Conservation (phyloP, 2,329 filamentous ascomycete species). For the Pleoardoris graminearum region DNA sequence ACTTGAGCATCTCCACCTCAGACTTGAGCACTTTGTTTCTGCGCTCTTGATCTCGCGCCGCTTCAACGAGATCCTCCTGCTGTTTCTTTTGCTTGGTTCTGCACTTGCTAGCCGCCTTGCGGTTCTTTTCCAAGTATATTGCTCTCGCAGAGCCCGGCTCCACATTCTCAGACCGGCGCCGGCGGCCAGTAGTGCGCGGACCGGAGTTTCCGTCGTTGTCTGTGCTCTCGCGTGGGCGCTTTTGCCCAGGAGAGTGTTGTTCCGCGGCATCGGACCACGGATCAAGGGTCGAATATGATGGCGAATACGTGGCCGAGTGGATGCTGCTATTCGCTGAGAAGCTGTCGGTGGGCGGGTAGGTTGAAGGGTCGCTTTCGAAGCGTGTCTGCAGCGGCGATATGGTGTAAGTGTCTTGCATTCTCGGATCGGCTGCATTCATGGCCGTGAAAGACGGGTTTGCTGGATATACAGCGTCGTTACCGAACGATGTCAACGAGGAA, state of each 20-base stretch:
- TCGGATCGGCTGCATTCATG: not conserved
- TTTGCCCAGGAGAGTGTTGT: not conserved
- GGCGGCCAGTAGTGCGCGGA: conserved; percentile 12
- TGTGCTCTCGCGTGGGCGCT: conserved; percentile 10
- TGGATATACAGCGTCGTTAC: not conserved
- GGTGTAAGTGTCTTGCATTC: not conserved
- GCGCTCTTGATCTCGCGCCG: conserved; percentile 38
- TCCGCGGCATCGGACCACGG: not conserved
- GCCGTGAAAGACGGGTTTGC: conserved; percentile 6
- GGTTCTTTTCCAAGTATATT: conserved; percentile 65
- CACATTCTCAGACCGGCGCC: conserved; percentile 22
- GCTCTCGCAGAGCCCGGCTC: conserved; percentile 34
- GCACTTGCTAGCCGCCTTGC: conserved; percentile 72
- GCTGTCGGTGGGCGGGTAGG: conserved; percentile 4
- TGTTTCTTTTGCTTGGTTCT: conserved; percentile 66
- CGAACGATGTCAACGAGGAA: not conserved
- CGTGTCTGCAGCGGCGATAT: conserved; percentile 14
- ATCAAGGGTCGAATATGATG: not conserved
- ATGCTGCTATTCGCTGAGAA: conserved; percentile 1
- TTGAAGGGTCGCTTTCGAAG: conserved; percentile 10
- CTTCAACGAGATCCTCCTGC: conserved; percentile 54
- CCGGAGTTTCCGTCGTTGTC: conserved; percentile 3
- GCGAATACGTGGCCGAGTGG: not conserved
- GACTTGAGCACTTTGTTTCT: conserved; percentile 35
- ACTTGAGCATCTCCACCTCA: conserved; percentile 30